Evolutionary conservation across 805 yeast species (phyloP).

Genomic region (Torulaspora maleeae): DNA sequence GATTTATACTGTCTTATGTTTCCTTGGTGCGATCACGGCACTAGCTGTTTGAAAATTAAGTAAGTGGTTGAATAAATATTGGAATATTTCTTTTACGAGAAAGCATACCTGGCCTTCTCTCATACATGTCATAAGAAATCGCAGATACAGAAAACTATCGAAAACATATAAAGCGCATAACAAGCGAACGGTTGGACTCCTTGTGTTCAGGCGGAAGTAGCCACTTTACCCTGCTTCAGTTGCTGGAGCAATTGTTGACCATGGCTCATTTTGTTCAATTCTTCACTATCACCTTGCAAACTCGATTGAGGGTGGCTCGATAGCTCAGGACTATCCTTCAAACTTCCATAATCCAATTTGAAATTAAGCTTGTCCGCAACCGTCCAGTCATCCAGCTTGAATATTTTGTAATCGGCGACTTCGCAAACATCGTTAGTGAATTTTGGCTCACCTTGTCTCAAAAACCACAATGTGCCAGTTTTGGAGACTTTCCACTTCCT

Average conservation of each 20-base stretch:
- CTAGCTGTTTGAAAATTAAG: too few species aligned
- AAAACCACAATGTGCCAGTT: conserved; percentile 38
- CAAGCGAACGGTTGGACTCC: background rate
- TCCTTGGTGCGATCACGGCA: too few species aligned
- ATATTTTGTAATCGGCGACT: conserved; percentile 42
- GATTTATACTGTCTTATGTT: background rate
- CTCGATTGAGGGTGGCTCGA: conserved; percentile 2
- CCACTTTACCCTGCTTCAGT: conserved; percentile 24
- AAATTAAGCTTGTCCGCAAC: conserved; percentile 40
- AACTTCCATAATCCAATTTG: conserved; percentile 36
- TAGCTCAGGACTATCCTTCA: conserved; percentile 14
- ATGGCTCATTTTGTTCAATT: conserved; percentile 15
- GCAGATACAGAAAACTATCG: background rate
- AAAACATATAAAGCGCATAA: conserved; percentile 1
- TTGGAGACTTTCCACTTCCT: conserved; percentile 39
- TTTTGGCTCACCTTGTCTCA: conserved; percentile 39
- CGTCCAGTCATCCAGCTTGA: conserved; percentile 43
- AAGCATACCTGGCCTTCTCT: conserved; percentile 2
- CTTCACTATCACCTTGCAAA: conserved; percentile 2
- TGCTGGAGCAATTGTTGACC: conserved; percentile 33
- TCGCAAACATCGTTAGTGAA: conserved; percentile 40
- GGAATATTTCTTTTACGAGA: background rate
- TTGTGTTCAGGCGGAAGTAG: conserved; percentile 9
- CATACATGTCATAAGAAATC: conserved; percentile 1
- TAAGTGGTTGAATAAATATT: background rate